Base-by-base conservation (phyloP, 805 yeast genomes). In the Candida golubevii region DNA sequence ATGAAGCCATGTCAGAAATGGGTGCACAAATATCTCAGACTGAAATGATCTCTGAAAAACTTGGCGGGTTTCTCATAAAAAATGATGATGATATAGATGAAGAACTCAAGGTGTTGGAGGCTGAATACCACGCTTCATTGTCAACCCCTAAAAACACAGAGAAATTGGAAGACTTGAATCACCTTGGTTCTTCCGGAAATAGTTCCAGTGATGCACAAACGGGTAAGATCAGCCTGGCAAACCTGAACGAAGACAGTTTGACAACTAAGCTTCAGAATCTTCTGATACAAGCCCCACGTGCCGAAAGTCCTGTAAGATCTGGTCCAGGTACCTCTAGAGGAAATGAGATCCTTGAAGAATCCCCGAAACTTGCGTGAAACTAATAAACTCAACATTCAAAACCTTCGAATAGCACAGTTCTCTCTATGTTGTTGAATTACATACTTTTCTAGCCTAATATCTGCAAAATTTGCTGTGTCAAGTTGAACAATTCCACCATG, bases 381-480 rank as follows among this genome's bases (percentile, higher is more conserved):
- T 5, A 18, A 3, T 18, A 18, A 18, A 18, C 3, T 18, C 23
- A 18, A 5, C 23, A 5, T 18, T 18, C 23, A 18, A 18, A 18
- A 18, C 23, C 23, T 18, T 18, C 3, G 5, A 18, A 18, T 18
- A 18, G 23, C 23, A 18, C 23, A 18, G 23, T 18, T 18, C 23
- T 18, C 23, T 18, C 23, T 5, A 18, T 18, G 23, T 18, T 18
- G 3, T 18, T 11, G 13, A 26, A 8, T 36, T 30, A 29, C 35
- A 27, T 14, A 7, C 12, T 31, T 13, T 29, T 12, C 11, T 37
- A 71, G 27, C 75, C 75, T 50, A 71, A 63, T 32, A 71, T 71
- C 57, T 80, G 84, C 55, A 81, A 70, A 42, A 81, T 81, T 64
- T 81, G 86, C 59, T 80, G 85, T 8, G 86, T 80, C 58, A 81